These are phyloP conservation scores for Acidiella bohemica DNA, from an alignment of 495 filamentous ascomycete genomes.

Conservation along the genomic window DNA sequence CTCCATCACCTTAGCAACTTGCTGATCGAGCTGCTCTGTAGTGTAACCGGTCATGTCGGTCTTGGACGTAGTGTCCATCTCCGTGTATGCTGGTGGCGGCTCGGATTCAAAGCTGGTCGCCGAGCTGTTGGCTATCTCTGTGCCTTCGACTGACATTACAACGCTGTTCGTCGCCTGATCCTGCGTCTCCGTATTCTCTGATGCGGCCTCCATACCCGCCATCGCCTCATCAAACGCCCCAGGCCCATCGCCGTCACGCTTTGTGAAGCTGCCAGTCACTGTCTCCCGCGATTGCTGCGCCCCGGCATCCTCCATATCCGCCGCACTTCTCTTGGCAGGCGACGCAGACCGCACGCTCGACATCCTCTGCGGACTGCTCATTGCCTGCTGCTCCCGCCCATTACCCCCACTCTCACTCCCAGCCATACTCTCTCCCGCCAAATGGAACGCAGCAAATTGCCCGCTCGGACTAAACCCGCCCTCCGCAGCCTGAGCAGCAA, in stretches of 20 bases:
- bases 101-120: slow-evolving; percentile 9
- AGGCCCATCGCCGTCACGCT: background rate
- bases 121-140: slow-evolving; percentile 3
- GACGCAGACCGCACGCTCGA: slow-evolving; percentile 34
- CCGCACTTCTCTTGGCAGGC: slow-evolving; percentile 42
- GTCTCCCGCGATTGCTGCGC: background rate
- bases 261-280: slow-evolving; percentile 3
- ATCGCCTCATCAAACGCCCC: slow-evolving; percentile 7
- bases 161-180: slow-evolving; percentile 6
- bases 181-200: slow-evolving; percentile 9
- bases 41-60: background rate
- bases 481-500: slow-evolving; percentile 1
- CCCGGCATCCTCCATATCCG: slow-evolving; percentile 32
- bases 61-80: background rate
- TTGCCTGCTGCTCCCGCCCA: background rate
- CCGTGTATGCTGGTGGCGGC: slow-evolving; percentile 1
- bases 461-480: slow-evolving; percentile 38
- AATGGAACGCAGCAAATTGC: slow-evolving; percentile 57
- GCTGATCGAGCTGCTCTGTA: slow-evolving; percentile 54
- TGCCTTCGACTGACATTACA: slow-evolving; percentile 2
- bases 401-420: slow-evolving; percentile 11
- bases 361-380: slow-evolving; percentile 5
- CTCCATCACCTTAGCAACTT: slow-evolving; percentile 54
- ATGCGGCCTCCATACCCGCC: slow-evolving; percentile 4
- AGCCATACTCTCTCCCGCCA: slow-evolving; percentile 33